Base-by-base conservation (phyloP, 2,329 filamentous ascomycete genomes). In the Arthrobotrys entomopaga region DNA sequence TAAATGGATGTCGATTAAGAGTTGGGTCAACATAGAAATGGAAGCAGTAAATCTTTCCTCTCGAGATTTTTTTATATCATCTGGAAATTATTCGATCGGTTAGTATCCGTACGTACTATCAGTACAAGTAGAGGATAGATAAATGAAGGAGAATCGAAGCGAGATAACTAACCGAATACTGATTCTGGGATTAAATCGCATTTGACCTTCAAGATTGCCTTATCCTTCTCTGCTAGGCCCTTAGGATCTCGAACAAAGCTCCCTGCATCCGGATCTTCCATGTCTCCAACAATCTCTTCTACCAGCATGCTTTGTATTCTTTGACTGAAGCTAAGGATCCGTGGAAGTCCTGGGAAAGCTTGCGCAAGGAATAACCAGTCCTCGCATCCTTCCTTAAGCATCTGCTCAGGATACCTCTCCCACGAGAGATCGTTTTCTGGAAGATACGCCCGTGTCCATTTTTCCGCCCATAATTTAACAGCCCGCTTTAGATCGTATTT, bases 221-320 rank as follows among this genome's bases (percentile, higher is more conserved):
- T 46, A n/a, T 20, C 19, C 4, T 38, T 52, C 19, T 60, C 60
- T 10, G 48, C 40, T 11, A 38, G 19, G n/a, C 49, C 49, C 24
- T 53, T 72, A 8, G 56, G 61, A 13, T 58, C 52, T 13, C 69
- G 57, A 3, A 11, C n/a, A 34, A 5, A 34, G 10, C 29, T 34
- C 15, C 40, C 50, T 19, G 42, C 40, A 2, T 57, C 56, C 1
- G 16, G 26, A 15, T 48, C 29, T 1, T 66, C 56, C 50, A 66
- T 73, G 15, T 66, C 61, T 11, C 69, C 69, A 15, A 73, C 57
- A 58, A 73, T 57, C 19, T 73, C 69, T 29, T 73, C 69, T 6
- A 73, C 56, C 2, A 73, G 69, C 24, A 26, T 56, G n/a, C 48
- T 52, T 19, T 38, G 43, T 24, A 73, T 43, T 19, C 24, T 49